Evolutionary conservation across 2,329 filamentous ascomycete genomes (phyloP).

Genomic region (Fusarium paranaense): DNA sequence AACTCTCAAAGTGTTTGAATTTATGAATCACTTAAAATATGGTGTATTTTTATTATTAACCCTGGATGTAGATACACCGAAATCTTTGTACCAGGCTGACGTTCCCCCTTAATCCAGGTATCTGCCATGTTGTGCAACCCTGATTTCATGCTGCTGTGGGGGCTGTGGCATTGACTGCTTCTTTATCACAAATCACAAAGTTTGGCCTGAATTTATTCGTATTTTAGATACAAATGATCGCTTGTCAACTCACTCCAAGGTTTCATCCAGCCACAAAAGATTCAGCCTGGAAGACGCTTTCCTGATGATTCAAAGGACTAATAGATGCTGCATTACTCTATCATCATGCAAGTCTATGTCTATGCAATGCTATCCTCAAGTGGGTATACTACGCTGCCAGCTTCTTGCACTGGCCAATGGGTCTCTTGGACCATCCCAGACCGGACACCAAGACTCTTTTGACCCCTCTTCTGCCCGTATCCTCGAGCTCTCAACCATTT

Average conservation of each 20-base stretch:
- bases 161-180: neutral
- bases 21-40: neutral
- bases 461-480: conserved; percentile 26
- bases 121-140: neutral
- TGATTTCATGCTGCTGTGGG: neutral
- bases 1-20: neutral
- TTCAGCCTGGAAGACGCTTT: neutral
- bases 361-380: neutral
- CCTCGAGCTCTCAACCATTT: conserved; percentile 34
- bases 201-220: neutral
- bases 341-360: neutral
- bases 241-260: neutral
- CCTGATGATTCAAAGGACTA: neutral
- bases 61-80: neutral
- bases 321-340: neutral
- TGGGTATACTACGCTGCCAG: conserved; percentile 27
- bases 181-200: neutral
- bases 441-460: conserved; percentile 37
- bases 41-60: neutral
- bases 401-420: conserved; percentile 24
- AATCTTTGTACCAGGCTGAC: neutral
- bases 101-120: neutral
- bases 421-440: conserved; percentile 39
- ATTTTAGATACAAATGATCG: neutral
- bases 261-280: neutral